phyloP scores from a whole-genome alignment of 768 basidiomycete genomes.

The Calvatia gigantea region DNA sequence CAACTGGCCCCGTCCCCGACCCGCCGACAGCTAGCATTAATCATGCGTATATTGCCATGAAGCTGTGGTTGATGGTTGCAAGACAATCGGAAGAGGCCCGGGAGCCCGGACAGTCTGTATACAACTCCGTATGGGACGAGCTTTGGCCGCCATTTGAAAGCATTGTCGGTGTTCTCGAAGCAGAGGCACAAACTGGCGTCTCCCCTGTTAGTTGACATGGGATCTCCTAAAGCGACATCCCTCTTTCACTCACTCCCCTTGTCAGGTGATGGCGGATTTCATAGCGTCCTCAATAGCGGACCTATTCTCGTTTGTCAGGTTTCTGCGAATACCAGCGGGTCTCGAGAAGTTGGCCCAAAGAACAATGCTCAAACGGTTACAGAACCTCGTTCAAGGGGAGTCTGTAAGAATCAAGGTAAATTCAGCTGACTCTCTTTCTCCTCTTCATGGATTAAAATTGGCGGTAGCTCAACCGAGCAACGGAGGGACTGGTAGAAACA shows the following conservation, averaged over 20 bases:
- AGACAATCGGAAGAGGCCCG: conserved; percentile 25
- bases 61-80: conserved; percentile 66
- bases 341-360: conserved; percentile 52
- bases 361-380: conserved; percentile 47
- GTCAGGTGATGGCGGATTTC: conserved; percentile 50
- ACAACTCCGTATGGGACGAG: conserved; percentile 63
- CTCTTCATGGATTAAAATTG: background rate
- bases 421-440: background rate
- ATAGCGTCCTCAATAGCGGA: conserved; percentile 63
- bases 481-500: conserved; percentile 49
- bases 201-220: conserved; percentile 32
- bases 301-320: conserved; percentile 58
- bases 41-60: conserved; percentile 64
- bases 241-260: background rate
- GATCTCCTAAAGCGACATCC: background rate
- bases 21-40: conserved; percentile 57
- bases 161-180: conserved; percentile 46
- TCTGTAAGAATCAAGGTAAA: conserved; percentile 48
- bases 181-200: conserved; percentile 39
- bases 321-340: conserved; percentile 48
- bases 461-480: conserved; percentile 50
- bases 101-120: conserved; percentile 24
- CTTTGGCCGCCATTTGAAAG: conserved; percentile 70
- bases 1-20: conserved; percentile 34
- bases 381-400: conserved; percentile 44